Evolutionary conservation across 78 protist species (phyloP).

Genomic region (Bodo saltans): DNA sequence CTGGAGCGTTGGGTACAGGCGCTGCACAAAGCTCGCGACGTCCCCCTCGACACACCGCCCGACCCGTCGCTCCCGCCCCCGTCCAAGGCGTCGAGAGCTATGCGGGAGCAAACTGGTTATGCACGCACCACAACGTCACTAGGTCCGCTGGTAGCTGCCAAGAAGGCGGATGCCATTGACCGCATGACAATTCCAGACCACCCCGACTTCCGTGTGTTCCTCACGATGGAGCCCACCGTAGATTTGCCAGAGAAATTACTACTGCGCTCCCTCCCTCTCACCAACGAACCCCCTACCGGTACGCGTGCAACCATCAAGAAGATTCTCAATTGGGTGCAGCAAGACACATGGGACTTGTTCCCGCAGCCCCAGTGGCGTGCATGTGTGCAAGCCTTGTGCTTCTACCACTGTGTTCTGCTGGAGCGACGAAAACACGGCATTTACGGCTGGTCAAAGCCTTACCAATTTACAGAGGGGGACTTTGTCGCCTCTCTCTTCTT

Average conservation of each 20-base stretch:
- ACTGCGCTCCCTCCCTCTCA: slow-evolving; percentile 53
- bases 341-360: slow-evolving; percentile 60
- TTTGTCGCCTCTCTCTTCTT: slow-evolving; percentile 56
- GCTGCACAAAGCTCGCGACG: too few relatives aligned
- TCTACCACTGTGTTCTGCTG: slow-evolving; percentile 70
- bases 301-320: slow-evolving; percentile 58
- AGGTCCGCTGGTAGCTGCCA: too few relatives aligned
- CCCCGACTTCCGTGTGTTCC: not conserved
- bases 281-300: slow-evolving; percentile 81
- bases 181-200: too few relatives aligned
- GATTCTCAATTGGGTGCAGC: slow-evolving; percentile 47
- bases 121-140: too few relatives aligned
- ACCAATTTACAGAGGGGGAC: slow-evolving; percentile 83
- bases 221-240: slow-evolving; percentile 16
- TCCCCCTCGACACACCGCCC: not conserved
- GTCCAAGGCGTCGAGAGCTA: too few relatives aligned
- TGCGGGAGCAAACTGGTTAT: too few relatives aligned
- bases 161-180: not conserved
- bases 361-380: slow-evolving; percentile 50
- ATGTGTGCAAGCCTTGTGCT: slow-evolving; percentile 55
- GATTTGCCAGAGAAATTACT: slow-evolving; percentile 56
- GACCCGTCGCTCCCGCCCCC: too few relatives aligned
- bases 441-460: slow-evolving; percentile 76
- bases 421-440: slow-evolving; percentile 81
- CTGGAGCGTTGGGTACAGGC: slow-evolving; percentile 34